Evolutionary conservation across 805 yeast species (phyloP).

Genomic region (Suhomyces sp.): DNA sequence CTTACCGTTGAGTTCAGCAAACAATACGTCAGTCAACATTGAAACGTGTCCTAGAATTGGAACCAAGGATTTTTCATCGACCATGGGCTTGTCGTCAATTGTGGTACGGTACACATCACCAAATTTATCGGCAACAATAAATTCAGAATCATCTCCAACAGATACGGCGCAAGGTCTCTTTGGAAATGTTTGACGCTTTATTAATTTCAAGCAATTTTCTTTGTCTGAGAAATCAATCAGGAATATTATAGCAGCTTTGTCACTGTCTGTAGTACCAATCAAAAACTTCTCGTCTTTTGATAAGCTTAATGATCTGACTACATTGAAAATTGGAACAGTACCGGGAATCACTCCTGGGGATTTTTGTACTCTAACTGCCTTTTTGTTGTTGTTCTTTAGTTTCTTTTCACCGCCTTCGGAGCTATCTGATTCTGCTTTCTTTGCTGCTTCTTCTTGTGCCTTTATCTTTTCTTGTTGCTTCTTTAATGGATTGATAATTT

Average conservation of each 20-base stretch:
- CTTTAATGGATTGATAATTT: conserved; percentile 43
- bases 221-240: conserved; percentile 30
- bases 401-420: conserved; percentile 22
- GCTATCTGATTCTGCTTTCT: conserved; percentile 15
- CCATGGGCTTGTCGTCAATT: conserved; percentile 34
- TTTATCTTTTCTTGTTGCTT: conserved; percentile 32
- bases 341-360: conserved; percentile 65
- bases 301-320: conserved; percentile 61
- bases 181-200: conserved; percentile 76
- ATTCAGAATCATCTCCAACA: conserved; percentile 45
- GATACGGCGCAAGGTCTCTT: conserved; percentile 90
- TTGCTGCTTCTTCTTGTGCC: conserved; percentile 3
- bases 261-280: conserved; percentile 75
- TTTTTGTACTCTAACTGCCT: conserved; percentile 41
- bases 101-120: conserved; percentile 84
- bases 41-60: conserved; percentile 96
- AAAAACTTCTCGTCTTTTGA: conserved; percentile 50
- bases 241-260: conserved; percentile 73
- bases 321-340: conserved; percentile 63
- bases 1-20: conserved; percentile 39
- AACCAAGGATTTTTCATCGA: conserved; percentile 41
- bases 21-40: conserved; percentile 77
- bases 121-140: conserved; percentile 87
- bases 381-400: conserved; percentile 26
- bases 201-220: conserved; percentile 44